Evolutionary conservation across 495 filamentous ascomycete species (phyloP), one percentile per base, ranked within the genome.

Genomic region (Penicillium paradoxum): DNA sequence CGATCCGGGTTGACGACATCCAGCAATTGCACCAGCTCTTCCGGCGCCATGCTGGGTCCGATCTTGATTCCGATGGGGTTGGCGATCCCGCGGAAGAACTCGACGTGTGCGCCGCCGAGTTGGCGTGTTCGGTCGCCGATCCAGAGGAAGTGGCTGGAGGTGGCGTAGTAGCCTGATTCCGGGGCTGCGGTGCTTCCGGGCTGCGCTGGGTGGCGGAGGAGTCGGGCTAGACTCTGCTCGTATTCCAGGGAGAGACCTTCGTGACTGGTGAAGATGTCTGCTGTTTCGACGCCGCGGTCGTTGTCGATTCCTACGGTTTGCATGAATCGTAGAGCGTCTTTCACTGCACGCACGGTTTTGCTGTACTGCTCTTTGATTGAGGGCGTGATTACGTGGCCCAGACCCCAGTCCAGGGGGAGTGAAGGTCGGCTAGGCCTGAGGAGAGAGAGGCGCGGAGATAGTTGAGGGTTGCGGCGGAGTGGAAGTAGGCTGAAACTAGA

Each of bases 61-160:
- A 97, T 87, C 70, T 98, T 98, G 63, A 98, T 86, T 14, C 93
- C 93, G 56, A 98, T 86, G 0, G 93, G 93, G 68, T 98, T 98
- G 59, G 88, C 84, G 57, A 98, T 85, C 32, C 93, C 93, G 32
- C 93, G 88, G 80, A 98, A 95, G 76, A 90, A 98, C 73, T 98
- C 93, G 53, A 98, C 83, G 70, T 98, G 93, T 0, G 89, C 95
- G 54, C 89, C 88, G 70, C 90, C 83, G 22, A 97, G 77, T 63
- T 97, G 92, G 27, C 93, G 83, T 1, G 93, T 98, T 49, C 93
- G 87, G 69, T 98, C 93, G 24, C 93, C 93, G 63, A 98, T 92
- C 93, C 93, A 98, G 61, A 98, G 78, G 74, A 98, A 97, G 69
- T 97, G 95, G 0, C 89, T 87, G n/a, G 88, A 93, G 0, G 93